Evolutionary conservation across 371 early-diverging fungal species (phyloP), one percentile per base, ranked within the genome.

Genomic region (Mortierella sp.): DNA sequence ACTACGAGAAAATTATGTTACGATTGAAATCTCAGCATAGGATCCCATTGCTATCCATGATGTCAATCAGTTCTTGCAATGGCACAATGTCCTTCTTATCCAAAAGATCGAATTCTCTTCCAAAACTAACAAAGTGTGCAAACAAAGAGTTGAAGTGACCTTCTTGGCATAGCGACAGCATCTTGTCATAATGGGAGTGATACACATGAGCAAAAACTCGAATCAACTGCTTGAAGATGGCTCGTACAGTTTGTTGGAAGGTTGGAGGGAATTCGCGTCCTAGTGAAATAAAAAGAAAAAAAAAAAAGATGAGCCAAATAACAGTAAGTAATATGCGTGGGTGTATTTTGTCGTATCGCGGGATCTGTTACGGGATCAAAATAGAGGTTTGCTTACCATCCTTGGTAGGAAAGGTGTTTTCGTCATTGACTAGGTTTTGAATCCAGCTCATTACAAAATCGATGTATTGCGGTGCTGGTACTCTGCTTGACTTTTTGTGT

Each of bases 121-220:
- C 93, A 83, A 96, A 96, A 28, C 90, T 86, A 29, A 94, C 89
- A 83, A 96, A 96, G 78, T 96, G 97, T 72, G 94, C 94, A 83
- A 96, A 96, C 67, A 88, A 87, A 12, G 96, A 96, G 84, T 96
- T 96, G 58, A 96, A 85, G 75, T 94, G 94, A 12, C 93, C 90
- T 59, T 93, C 95, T 60, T 93, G 91, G 7, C 91, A 93, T 26
- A 93, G 85, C n/a, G 85, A 86, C 26, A 87, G 85, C 54, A 96
- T 84, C 56, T 84, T 85, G 6, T 88, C 84, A 61, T 92, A 93
- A 78, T 96, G 97, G 45, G 92, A 86, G 73, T 93, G 88, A 85
- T 96, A 96, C 19, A 96, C 86, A 70, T 96, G 97, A 3, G 94
- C 95, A 71, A 94, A 96, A 31, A 96, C 93, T 5, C 97, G 88